Percentiles rank a stretch among this genome's conserved stretches.
These are phyloP conservation scores for Globisporangium cylindrosporum DNA, from an alignment of 352 stramenopile species.

Conservation along the genomic window DNA sequence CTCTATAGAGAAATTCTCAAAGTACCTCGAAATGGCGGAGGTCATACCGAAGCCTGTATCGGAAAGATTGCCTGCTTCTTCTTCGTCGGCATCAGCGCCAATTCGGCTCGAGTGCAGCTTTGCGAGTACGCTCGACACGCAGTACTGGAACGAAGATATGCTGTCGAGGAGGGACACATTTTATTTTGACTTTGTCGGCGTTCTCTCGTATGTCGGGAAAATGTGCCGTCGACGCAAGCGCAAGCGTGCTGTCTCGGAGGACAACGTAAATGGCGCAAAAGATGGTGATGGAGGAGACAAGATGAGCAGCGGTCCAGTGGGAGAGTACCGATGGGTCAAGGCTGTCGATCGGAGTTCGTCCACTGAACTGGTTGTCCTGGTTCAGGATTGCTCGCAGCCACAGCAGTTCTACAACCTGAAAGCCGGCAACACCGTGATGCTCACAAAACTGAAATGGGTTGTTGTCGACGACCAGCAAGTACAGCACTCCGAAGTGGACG, in stretches of 20 bases:
- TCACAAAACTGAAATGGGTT: slow-evolving; percentile 58
- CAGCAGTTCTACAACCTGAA: slow-evolving; percentile 40
- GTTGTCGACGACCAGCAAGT: background rate
- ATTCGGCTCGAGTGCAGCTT: slow-evolving; percentile 52
- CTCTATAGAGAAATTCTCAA: slow-evolving; percentile 53
- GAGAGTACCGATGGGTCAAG: slow-evolving; percentile 58
- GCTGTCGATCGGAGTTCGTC: slow-evolving; percentile 51
- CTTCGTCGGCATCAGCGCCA: background rate
- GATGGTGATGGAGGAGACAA: background rate
- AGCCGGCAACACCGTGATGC: slow-evolving; percentile 47
- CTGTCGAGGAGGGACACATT: slow-evolving; percentile 18
- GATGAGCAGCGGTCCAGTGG: slow-evolving; percentile 6
- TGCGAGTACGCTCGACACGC: slow-evolving; percentile 30
- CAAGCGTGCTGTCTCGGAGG: slow-evolving; percentile 10
- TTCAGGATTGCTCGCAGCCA: slow-evolving; percentile 45
- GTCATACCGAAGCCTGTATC: slow-evolving; percentile 22
- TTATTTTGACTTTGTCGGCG: slow-evolving; percentile 68
- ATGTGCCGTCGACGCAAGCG: slow-evolving; percentile 36
- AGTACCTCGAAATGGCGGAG: slow-evolving; percentile 33
- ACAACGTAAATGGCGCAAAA: background rate
- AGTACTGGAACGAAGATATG: slow-evolving; percentile 21
- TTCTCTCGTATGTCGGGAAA: slow-evolving; percentile 49
- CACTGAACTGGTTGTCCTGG: slow-evolving; percentile 41
- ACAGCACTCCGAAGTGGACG: background rate
- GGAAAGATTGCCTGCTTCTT: background rate